Base-by-base conservation (phyloP, 2,329 filamentous ascomycete genomes). In the Ambrosiella xylebori region DNA sequence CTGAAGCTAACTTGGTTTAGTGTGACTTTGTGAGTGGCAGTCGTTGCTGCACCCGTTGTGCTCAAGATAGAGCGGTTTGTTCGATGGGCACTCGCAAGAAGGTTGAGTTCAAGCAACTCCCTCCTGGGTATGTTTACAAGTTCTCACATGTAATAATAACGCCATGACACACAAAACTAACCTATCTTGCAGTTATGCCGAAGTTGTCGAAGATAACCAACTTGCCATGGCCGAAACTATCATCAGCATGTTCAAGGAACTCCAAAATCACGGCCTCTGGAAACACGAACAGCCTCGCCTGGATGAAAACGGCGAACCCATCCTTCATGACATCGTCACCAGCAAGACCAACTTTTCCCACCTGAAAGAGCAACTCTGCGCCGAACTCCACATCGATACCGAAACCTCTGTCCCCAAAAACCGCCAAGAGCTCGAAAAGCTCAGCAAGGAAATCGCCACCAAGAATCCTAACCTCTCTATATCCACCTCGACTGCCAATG, bases 41-140 rank as follows among this genome's bases (percentile, higher is more conserved):
- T 11, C 53, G 17, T 6, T 59, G 58, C 8, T 84, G 80, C 67
- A 82, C 83, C 69, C 71, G 80, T 64, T 84, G 80, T 67, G 82
- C 81, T 68, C 79, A 83, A 63, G 80, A 84, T 61, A 79, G 79
- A 13, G 71, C 82, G 7, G 77, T 83, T 17, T 83, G 80, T 68
- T 82, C 78, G 7, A 79, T 79, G 13, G 80, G 80, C 7, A 76
- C 78, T 12, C 71, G 80, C 61, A 83, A 82, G 65, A 83, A 83
- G 76, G 79, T 79, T n/a, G 80, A 83, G 64, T 83, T 80, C 67
- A 84, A 84, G 71, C 79, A 83, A 68, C 67, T 83, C 52, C 80
- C 80, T 9, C 70, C 76, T 71, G 80, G 80, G 74, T 82, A 73
- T 60, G 75, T 66, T 39, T 13, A 13, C 36, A 47, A n/a, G 2